phyloP scores from a whole-genome alignment of 441 rosid species.

The Capsella rubella region DNA sequence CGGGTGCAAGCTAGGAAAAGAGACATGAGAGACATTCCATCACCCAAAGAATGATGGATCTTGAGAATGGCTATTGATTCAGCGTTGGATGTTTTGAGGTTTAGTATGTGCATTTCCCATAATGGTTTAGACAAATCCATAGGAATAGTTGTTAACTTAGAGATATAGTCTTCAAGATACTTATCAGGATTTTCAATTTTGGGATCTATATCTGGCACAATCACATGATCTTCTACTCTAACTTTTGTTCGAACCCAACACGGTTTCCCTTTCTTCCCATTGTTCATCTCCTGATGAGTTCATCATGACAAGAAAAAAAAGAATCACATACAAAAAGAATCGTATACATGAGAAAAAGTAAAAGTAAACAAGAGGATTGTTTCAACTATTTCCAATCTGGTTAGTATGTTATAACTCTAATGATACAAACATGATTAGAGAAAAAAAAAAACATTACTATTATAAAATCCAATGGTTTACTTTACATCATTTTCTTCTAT shows the following conservation, averaged over 20 bases:
- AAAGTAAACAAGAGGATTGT: not conserved
- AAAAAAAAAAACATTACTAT: too few relatives aligned
- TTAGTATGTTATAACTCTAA: not conserved
- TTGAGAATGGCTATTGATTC: conserved; percentile 48
- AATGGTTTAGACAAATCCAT: conserved; percentile 56
- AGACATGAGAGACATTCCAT: conserved; percentile 62
- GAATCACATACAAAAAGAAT: not conserved
- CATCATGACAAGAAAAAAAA: not conserved
- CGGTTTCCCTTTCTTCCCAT: conserved; percentile 42
- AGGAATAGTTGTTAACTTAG: conserved; percentile 45
- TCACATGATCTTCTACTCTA: conserved; percentile 54
- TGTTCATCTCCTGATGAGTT: conserved; percentile 36
- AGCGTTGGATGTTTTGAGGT: conserved; percentile 48
- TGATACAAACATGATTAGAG: conserved; percentile 4
- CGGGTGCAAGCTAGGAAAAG: conserved; percentile 57
- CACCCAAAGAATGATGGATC: conserved; percentile 60
- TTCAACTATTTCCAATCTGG: not conserved
- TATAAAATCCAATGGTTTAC: conserved; percentile 2
- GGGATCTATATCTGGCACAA: conserved; percentile 46
- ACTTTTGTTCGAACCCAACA: conserved; percentile 55
- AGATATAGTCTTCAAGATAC: conserved; percentile 54
- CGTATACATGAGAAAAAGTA: not conserved
- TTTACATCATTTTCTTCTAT: conserved; percentile 5
- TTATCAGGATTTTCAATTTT: conserved; percentile 45
- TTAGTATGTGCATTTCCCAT: conserved; percentile 56